Evolutionary conservation across 805 yeast genomes (phyloP).

Genomic region (Candida manassasensis): DNA sequence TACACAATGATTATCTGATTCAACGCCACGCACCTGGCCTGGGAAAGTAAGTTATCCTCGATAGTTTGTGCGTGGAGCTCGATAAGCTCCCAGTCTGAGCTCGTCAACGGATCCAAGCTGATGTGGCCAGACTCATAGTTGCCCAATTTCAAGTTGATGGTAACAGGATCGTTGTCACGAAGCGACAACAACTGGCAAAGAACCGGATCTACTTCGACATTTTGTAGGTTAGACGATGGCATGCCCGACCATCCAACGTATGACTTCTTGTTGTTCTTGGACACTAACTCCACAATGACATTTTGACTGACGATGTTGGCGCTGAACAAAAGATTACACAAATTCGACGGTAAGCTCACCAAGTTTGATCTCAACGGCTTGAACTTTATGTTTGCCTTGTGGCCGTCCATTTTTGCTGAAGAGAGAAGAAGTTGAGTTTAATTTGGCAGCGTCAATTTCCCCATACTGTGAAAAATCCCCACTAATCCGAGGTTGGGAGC

Average conservation of each 20-base stretch:
- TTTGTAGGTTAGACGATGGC: conserved; percentile 26
- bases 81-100: conserved; percentile 87
- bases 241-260: conserved; percentile 71
- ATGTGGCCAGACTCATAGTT: conserved; percentile 55
- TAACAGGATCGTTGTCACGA: conserved; percentile 33
- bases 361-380: conserved; percentile 43
- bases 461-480: background rate
- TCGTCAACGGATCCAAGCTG: conserved; percentile 69
- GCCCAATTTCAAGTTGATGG: conserved; percentile 44
- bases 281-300: conserved; percentile 44
- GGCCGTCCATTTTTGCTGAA: conserved; percentile 37
- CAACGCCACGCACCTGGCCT: conserved; percentile 68
- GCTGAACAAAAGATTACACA: conserved; percentile 42
- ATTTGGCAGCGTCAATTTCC: background rate
- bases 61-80: conserved; percentile 75
- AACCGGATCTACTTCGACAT: conserved; percentile 61
- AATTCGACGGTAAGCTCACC: conserved; percentile 49
- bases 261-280: conserved; percentile 15
- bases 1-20: conserved; percentile 62
- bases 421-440: background rate
- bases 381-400: conserved; percentile 23
- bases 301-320: conserved; percentile 56
- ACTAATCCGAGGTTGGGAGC: background rate
- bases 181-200: conserved; percentile 54
- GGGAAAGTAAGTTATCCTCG: conserved; percentile 71